A percentile compares a stretch with the other conserved stretches of the same genome.
Conservation (phyloP, 2,329 filamentous ascomycete species). For the Cytospora schulzeri region DNA sequence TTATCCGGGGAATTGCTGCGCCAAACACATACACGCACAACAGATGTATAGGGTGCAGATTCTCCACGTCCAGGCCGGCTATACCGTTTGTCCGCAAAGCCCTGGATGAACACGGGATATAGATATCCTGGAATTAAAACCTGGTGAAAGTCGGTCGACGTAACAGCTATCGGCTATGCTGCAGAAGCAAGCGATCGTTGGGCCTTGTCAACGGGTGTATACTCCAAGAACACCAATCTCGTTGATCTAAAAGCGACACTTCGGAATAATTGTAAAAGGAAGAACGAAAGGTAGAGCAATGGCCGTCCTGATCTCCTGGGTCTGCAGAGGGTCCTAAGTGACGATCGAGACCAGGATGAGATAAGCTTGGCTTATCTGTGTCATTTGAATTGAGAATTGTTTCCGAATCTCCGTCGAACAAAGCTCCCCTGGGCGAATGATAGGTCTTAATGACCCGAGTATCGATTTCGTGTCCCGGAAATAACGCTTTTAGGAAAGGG, state of each 20-base stretch:
- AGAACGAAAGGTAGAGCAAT: conserved; percentile 3
- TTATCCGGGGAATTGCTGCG: conserved; percentile 8
- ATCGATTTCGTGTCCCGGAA: conserved; percentile 1
- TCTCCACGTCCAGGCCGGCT: neutral
- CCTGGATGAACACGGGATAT: neutral
- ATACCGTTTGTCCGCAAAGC: conserved; percentile 3
- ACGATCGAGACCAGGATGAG: conserved; percentile 56
- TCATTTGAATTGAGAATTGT: conserved; percentile 48
- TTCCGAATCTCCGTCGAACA: conserved; percentile 25
- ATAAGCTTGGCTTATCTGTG: conserved; percentile 61
- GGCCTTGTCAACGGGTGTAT: conserved; percentile 16
- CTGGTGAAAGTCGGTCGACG: neutral
- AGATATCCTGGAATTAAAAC: neutral
- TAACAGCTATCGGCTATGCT: conserved; percentile 4
- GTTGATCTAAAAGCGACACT: conserved; percentile 12
- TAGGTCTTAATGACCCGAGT: conserved; percentile 9
- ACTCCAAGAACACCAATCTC: neutral
- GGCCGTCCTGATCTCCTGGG: conserved; percentile 18
- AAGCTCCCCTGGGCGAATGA: conserved; percentile 13
- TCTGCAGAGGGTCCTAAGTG: conserved; percentile 43
- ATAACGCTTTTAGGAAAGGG: conserved; percentile 2
- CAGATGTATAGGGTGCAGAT: conserved; percentile 7
- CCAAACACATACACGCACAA: conserved; percentile 12
- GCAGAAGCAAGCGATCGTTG: conserved; percentile 3
- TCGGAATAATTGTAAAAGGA: conserved; percentile 1